phyloP scores from a whole-genome alignment of 176 grass and related monocot species.

The Urochloa ruziziensis region DNA sequence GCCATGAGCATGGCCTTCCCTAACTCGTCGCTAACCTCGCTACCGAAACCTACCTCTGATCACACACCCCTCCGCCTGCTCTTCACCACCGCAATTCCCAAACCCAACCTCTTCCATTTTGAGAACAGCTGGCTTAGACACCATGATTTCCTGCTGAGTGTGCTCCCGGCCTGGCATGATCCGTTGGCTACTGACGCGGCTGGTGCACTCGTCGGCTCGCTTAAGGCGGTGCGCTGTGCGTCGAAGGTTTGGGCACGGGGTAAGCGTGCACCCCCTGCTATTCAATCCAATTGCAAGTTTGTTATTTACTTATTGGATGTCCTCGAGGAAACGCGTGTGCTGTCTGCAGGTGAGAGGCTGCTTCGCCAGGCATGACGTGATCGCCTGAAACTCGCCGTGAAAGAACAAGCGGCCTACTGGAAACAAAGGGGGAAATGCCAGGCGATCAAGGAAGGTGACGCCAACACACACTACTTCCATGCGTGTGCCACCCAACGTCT shows the following conservation, averaged over 20 bases:
- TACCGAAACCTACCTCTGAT: not conserved
- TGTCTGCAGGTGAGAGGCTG: not conserved
- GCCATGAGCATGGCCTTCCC: not conserved
- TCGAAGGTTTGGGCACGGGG: not conserved
- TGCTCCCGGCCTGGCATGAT: no score
- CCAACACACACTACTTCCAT: not conserved
- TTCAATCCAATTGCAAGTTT: not conserved
- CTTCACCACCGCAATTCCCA: no score
- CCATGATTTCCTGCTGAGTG: no score
- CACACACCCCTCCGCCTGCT: not conserved
- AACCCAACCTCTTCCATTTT: no score
- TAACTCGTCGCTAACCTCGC: not conserved
- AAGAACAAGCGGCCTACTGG: not conserved
- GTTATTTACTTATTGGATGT: not conserved
- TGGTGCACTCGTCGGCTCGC: not conserved
- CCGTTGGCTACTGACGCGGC: no score
- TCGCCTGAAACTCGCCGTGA: no score
- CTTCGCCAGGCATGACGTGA: rapidly evolving
- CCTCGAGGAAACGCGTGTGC: not conserved
- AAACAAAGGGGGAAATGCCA: not conserved
- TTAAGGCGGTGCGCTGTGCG: not conserved
- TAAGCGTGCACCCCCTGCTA: not conserved
- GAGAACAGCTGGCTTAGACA: no score
- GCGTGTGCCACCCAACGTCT: not conserved
- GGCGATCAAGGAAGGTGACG: not conserved